Evolutionary conservation across 2,329 filamentous ascomycete species (phyloP), one percentile per base, ranked within the genome.

Genomic region (Pseudopyricularia javanii): DNA sequence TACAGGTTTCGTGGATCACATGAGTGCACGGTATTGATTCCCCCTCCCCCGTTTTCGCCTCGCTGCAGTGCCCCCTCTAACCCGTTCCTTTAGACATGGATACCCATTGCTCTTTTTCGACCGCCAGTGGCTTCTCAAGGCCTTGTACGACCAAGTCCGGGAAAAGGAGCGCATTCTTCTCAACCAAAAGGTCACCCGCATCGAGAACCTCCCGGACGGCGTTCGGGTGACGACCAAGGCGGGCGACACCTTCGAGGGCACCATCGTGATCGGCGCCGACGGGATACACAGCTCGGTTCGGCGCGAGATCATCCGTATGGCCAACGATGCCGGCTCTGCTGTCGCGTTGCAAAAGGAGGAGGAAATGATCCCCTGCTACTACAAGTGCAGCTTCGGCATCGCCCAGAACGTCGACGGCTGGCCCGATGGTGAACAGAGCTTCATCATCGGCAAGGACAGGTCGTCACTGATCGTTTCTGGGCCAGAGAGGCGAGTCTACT

Each of bases 111-210:
- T 62, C 0, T 70, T 71, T 40, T 56, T 32, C 7, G 28, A 48
- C 6, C 61, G 70, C 0, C 63, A 68, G 28, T 55, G 57, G 52
- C 51, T 71, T 0, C 50, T 73, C 1, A 56, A 66, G 47, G 53
- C 62, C 0, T 52, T 73, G 0, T 68, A 70, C 48, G 55, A 65
- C 5, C 58, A 66, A 0, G 50, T 72, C 0, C n/a, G 60, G 20
- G 53, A 67, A 37, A 72, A 67, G 43, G 58, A 62, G 1, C 65
- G 63, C 12, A 57, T 71, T 3, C 37, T 62, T 2, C 59, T 61
- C 0, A 60, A 58, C 5, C 62, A 63, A 28, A 56, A 56, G 4
- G 63, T 71, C 7, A 48, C 55, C 4, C 56, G 56, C 2, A 59
- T 71, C 20, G 54, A 59, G 4, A 56, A 56, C 8, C 33, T 51